These are phyloP conservation scores for Terfezia boudieri DNA, from an alignment of 495 filamentous ascomycete species.

Conservation along the genomic window DNA sequence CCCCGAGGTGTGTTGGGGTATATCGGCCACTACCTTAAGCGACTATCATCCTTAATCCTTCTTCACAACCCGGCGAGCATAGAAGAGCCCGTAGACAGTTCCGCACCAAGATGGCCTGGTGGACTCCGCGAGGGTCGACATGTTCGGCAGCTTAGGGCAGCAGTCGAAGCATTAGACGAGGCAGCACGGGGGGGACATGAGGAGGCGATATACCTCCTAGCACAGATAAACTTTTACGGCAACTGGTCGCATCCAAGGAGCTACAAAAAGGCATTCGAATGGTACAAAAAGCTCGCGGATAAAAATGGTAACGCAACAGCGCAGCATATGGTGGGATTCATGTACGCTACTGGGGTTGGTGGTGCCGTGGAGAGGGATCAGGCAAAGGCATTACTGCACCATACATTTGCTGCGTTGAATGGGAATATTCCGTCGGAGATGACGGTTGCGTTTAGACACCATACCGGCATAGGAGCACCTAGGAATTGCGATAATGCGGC, in stretches of 20 bases:
- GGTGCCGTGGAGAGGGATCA: conserved; percentile 68
- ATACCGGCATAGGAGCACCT: conserved; percentile 62
- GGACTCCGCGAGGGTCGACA: conserved; percentile 4
- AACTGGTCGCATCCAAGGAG: conserved; percentile 77
- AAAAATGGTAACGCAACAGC: conserved; percentile 72
- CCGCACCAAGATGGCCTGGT: background rate
- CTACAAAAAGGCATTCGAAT: conserved; percentile 56
- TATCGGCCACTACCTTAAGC: conserved; percentile 7
- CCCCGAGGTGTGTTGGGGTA: conserved; percentile 6
- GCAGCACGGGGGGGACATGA: conserved; percentile 49
- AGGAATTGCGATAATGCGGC: conserved; percentile 69
- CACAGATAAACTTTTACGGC: conserved; percentile 91
- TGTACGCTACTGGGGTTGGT: conserved; percentile 86
- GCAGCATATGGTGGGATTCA: conserved; percentile 84
- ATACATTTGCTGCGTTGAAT: conserved; percentile 74
- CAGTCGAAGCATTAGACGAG: no score
- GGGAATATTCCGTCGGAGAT: conserved; percentile 78
- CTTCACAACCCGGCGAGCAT: conserved; percentile 9
- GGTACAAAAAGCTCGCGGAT: conserved; percentile 58
- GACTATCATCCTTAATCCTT: conserved; percentile 2
- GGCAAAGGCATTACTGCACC: conserved; percentile 77
- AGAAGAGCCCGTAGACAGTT: conserved; percentile 8
- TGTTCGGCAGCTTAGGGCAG: no score
- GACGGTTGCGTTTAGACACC: conserved; percentile 74
- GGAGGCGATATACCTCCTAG: conserved; percentile 76